Conservation (phyloP, 352 stramenopile species). For the Phytophthora cajani region DNA sequence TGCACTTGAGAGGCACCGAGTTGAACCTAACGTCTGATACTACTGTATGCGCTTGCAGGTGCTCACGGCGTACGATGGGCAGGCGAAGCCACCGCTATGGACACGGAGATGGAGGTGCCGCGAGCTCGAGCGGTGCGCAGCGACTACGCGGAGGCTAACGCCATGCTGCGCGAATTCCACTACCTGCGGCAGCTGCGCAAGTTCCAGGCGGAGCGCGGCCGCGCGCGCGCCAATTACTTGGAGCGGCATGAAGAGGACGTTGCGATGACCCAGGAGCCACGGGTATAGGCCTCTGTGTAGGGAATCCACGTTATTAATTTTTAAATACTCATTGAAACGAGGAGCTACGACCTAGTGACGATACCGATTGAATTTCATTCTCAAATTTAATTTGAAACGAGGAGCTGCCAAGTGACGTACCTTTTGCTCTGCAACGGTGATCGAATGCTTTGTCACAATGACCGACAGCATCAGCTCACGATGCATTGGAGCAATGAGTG, state of each 20-base stretch:
- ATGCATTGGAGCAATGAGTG: neutral
- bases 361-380: neutral
- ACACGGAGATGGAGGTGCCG: conserved; percentile 32
- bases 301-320: neutral
- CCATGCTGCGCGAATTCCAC: conserved; percentile 74
- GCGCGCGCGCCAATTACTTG: conserved; percentile 51
- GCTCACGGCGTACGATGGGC: conserved; percentile 33
- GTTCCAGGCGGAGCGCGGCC: conserved; percentile 72
- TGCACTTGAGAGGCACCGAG: neutral
- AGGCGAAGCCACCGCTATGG: conserved; percentile 31
- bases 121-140: conserved; percentile 21
- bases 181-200: conserved; percentile 77
- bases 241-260: neutral
- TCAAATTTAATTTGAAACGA: no score
- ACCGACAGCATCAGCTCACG: neutral
- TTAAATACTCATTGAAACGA: neutral
- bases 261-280: neutral
- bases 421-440: neutral
- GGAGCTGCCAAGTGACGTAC: neutral
- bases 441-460: neutral
- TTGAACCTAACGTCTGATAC: neutral
- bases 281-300: no score
- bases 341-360: neutral
- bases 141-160: conserved; percentile 61
- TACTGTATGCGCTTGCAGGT: neutral